Evolutionary conservation across 306 rosid genomes (phyloP).

Genomic region (Dryas drummondii): DNA sequence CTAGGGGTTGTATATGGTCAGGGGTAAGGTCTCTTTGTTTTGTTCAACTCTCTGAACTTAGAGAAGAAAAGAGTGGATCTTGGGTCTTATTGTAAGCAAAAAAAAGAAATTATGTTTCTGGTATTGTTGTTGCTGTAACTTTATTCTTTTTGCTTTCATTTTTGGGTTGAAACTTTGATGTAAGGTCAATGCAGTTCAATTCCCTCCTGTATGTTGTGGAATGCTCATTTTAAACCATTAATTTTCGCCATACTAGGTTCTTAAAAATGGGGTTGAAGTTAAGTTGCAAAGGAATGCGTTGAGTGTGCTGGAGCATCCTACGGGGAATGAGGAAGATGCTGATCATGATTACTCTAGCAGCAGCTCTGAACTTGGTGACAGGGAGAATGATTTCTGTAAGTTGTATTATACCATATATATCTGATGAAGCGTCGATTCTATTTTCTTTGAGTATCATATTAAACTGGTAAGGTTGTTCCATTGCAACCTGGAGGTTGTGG

Average conservation of each 20-base stretch:
- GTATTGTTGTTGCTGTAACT: background rate
- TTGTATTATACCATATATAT: background rate
- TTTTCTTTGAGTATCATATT: background rate
- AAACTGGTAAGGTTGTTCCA: background rate
- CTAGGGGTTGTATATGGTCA: no score
- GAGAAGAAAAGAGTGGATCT: background rate
- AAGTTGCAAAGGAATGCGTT: constrained; percentile 72
- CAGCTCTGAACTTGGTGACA: constrained; percentile 58
- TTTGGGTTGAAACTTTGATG: background rate
- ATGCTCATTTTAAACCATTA: background rate
- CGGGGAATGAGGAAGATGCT: constrained; percentile 50
- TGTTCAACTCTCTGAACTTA: background rate
- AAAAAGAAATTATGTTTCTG: background rate
- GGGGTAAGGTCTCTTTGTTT: background rate
- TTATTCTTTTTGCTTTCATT: background rate
- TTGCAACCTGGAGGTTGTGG: background rate
- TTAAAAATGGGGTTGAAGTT: constrained; percentile 74
- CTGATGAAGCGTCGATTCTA: background rate
- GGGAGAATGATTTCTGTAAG: constrained; percentile 60
- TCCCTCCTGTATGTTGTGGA: background rate
- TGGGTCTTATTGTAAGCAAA: background rate
- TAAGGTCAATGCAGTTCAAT: background rate
- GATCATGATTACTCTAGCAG: constrained; percentile 54
- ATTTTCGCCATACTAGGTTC: constrained; percentile 40
- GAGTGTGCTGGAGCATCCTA: constrained; percentile 76